phyloP scores from a whole-genome alignment of 768 basidiomycete species.

The Cyathus striatus region DNA sequence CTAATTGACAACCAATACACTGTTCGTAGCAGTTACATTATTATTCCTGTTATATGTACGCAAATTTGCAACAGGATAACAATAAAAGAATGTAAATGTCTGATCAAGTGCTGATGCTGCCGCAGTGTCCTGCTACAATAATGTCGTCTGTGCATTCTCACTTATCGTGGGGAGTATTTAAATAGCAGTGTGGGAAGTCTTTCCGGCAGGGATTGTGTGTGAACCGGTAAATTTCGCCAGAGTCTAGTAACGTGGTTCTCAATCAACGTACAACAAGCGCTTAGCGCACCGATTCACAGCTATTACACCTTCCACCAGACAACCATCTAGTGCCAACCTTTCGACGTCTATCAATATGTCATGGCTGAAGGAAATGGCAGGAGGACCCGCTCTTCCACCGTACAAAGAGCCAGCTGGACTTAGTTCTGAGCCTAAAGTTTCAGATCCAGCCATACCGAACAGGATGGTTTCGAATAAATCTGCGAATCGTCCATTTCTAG shows the following conservation, averaged over 20 bases:
- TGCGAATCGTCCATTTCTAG: slow-evolving; percentile 82
- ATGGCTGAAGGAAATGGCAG: slow-evolving; percentile 51
- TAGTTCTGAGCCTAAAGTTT: slow-evolving; percentile 50
- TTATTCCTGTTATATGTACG: slow-evolving; percentile 12
- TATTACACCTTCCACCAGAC: no score
- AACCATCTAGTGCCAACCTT: no score
- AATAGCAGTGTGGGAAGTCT: no score
- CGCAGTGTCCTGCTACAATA: no score
- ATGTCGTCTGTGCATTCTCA: no score
- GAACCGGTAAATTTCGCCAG: no score
- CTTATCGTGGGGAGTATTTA: no score
- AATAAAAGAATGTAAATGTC: background rate
- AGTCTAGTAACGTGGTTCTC: no score
- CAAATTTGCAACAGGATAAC: slow-evolving; percentile 4
- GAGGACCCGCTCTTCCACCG: slow-evolving; percentile 29
- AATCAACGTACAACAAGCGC: no score
- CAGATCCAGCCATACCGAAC: slow-evolving; percentile 59
- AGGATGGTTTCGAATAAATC: slow-evolving; percentile 76
- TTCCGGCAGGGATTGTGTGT: no score
- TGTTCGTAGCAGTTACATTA: slow-evolving; percentile 9
- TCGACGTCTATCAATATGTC: slow-evolving; percentile 50
- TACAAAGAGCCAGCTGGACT: slow-evolving; percentile 32
- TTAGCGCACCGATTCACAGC: no score
- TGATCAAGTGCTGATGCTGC: no score
- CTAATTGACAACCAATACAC: slow-evolving; percentile 11